Conservation (phyloP, 208 protist species). For the Leishmania mexicana region DNA sequence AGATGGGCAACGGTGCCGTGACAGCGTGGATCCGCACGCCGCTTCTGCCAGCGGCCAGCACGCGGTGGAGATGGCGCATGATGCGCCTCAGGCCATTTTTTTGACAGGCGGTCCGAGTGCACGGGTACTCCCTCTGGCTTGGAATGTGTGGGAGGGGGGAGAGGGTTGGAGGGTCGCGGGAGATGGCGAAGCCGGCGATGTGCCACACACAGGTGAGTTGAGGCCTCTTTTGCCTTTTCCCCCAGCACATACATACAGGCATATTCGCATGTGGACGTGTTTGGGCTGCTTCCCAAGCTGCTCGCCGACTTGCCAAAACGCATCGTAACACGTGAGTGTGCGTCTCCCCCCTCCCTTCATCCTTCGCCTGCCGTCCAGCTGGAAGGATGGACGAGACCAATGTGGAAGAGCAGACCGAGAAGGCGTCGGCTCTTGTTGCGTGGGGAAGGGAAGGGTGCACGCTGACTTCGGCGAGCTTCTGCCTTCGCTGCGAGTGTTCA, state of each 20-base stretch:
- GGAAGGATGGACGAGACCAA: not conserved
- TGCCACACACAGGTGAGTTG: not conserved
- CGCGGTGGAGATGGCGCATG: slow-evolving; percentile 57
- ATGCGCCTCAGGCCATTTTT: slow-evolving; percentile 61
- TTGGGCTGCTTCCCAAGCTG: not conserved
- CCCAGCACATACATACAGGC: not conserved
- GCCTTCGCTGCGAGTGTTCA: not conserved
- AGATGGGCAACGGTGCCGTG: slow-evolving; percentile 75
- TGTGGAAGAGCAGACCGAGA: not conserved
- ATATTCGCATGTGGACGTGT: not conserved
- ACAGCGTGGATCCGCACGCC: slow-evolving; percentile 77
- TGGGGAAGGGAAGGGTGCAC: not conserved
- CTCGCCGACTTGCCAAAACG: not conserved
- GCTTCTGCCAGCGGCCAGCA: slow-evolving; percentile 45
- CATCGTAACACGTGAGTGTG: not conserved
- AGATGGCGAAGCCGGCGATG: not conserved
- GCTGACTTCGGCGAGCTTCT: not conserved
- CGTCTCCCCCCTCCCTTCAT: not conserved
- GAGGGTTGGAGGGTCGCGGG: not conserved
- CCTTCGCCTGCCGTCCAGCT: not conserved
- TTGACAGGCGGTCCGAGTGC: not conserved
- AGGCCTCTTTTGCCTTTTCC: not conserved
- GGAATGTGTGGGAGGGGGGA: no score
- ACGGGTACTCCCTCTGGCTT: not conserved
- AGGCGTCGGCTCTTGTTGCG: not conserved